Conservation (phyloP, 345 rosid species). For the Acer yangbiense region DNA sequence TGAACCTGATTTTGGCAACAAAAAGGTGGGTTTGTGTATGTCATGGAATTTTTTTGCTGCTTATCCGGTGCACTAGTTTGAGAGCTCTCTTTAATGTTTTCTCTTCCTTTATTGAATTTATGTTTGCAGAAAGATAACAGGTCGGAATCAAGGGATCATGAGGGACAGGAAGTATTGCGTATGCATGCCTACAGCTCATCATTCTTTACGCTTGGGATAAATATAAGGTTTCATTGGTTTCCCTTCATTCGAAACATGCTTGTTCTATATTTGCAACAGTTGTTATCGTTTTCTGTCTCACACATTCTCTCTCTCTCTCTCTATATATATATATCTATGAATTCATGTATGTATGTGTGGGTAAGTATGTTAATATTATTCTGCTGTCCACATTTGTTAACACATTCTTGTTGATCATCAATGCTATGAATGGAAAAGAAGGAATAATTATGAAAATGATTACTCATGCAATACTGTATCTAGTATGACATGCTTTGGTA, state of each 20-base stretch:
- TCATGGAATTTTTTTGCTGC: slow-evolving; percentile 1
- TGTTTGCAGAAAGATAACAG: slow-evolving; percentile 55
- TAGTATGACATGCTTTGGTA: background rate
- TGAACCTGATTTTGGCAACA: slow-evolving; percentile 51
- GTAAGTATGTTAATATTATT: background rate
- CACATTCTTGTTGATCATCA: background rate
- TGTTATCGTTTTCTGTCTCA: background rate
- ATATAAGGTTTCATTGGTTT: slow-evolving; percentile 63
- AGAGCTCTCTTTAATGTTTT: slow-evolving; percentile 2
- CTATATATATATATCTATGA: background rate
- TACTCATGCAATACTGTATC: background rate
- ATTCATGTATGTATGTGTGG: slow-evolving; percentile 50
- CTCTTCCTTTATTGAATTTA: slow-evolving; percentile 18
- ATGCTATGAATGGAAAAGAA: background rate
- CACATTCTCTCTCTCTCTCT: background rate
- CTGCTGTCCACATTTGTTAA: background rate
- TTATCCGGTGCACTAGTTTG: background rate
- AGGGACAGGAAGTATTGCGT: slow-evolving; percentile 70
- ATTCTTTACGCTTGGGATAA: slow-evolving; percentile 85
- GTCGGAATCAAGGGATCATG: slow-evolving; percentile 39
- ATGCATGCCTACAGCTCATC: slow-evolving; percentile 93
- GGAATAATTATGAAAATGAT: background rate
- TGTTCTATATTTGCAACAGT: background rate
- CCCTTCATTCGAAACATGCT: background rate
- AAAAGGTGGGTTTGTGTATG: slow-evolving; percentile 43